Evolutionary conservation across 1,139 yeast genomes (phyloP), one percentile per base, ranked within the genome.

Genomic region (Candida neerlandica): DNA sequence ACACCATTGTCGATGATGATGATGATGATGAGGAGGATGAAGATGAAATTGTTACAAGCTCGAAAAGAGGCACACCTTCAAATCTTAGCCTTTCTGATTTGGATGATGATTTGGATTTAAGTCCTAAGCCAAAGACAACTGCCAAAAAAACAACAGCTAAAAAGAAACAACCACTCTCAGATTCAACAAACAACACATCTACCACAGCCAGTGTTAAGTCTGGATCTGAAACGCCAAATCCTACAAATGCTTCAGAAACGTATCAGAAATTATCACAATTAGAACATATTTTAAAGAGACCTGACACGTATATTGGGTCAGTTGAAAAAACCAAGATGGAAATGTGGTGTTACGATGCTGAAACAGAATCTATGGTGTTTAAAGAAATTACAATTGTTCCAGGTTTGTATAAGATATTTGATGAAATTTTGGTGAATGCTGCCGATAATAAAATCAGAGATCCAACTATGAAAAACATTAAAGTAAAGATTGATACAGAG

Each of bases 381-480:
- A 83, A 78, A 56, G 79, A 76, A 30, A 96, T 94, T 32, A 81
- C 78, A 42, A 88, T 91, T 57, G 98, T 94, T 14, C 99, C 99
- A 3, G 99, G 99, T 48, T 72, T 95, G 53, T 94, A 90, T 72
- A 95, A 95, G 72, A 94, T 95, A 48, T 95, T 94, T 66, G 99
- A 95, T 70, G 99, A 95, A 71, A 92, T 95, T 56, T 75, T 95
- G 57, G 99, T 95, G 49, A 95, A 95, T 67, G 99, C 99, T 2
- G 99, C 99, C 14, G 99, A 95, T 69, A 95, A 95, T 73, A 95
- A 95, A 72, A 94, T 94, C 56, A 84, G 99, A 59, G 99, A 95
- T 64, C 90, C 96, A 1, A 61, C 80, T 7, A 95, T 95, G 99
- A 89, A 84, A 62, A 83, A 81, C 56, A 82, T 95, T 53, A 89